Conservation (phyloP, 2,329 filamentous ascomycete species). For the Arthrobotrys iridis region DNA sequence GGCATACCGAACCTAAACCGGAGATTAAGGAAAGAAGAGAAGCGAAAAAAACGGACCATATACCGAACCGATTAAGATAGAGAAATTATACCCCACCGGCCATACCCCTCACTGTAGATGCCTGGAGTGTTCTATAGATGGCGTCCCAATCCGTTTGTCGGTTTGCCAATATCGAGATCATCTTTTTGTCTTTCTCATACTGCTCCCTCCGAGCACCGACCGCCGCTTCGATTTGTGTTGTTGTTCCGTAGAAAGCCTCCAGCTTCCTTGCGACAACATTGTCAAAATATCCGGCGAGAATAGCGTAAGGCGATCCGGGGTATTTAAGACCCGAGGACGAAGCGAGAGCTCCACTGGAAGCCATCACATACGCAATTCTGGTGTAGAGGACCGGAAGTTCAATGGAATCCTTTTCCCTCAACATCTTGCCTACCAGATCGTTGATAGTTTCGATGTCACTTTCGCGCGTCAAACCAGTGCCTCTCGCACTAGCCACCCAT, state of each 20-base stretch:
- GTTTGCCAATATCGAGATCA: slow-evolving; percentile 31
- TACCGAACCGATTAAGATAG: background rate
- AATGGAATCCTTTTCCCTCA: background rate
- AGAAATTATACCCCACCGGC: slow-evolving; percentile 7
- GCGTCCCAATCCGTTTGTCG: slow-evolving; percentile 47
- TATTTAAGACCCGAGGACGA: background rate
- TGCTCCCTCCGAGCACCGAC: background rate
- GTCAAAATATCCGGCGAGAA: slow-evolving; percentile 29
- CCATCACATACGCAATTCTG: slow-evolving; percentile 20
- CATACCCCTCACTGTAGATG: slow-evolving; percentile 34
- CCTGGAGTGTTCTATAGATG: slow-evolving; percentile 20
- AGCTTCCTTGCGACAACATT: slow-evolving; percentile 30
- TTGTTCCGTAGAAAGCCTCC: slow-evolving; percentile 20
- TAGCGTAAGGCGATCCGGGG: slow-evolving; percentile 8
- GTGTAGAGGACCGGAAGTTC: slow-evolving; percentile 35
- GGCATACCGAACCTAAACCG: background rate
- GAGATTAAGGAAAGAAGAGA: background rate
- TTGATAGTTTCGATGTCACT: slow-evolving; percentile 3
- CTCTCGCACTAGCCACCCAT: background rate
- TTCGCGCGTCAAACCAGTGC: background rate
- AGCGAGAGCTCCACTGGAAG: background rate
- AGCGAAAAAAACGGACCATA: background rate
- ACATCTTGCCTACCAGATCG: slow-evolving; percentile 6
- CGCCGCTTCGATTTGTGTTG: background rate
- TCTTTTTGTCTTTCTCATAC: slow-evolving; percentile 17